Base-by-base conservation (phyloP, 768 basidiomycete species). In the Termitomyces sp. region DNA sequence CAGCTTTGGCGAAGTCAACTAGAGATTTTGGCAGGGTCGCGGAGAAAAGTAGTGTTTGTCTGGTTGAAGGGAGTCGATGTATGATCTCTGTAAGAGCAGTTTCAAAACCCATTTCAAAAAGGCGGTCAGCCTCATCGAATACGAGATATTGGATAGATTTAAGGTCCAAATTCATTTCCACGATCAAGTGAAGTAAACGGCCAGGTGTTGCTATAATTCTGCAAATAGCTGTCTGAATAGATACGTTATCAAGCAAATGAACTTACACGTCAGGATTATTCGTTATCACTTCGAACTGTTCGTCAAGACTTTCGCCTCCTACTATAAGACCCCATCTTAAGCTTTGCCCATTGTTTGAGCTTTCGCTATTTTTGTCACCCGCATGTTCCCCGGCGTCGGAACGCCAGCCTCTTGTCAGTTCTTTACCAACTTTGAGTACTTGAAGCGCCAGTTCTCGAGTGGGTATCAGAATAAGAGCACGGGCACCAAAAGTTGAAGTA, bases 21-120 rank as follows among this genome's bases (percentile, higher is more conserved):
- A 99, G 83, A 5, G 93, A 88, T 68, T 94, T 94, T 5, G 97
- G 97, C 4, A 99, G 79, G 0, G 97, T 99, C 1, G 97, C 97
- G 0, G 95, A 98, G 71, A 98, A 98, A 5, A 99, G 82, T 41
- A 98, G 81, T 2, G 94, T 96, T 72, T 98, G 97, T 33, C 97
- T 86, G 14, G 85, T 82, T 0, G 85, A 58, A 13, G 95, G 94
- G 52, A 99, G 84, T 33, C 94, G 92, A 64, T 88, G 82, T 14
- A 99, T 76, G 63, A 98, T 95, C 72, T 98, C 96, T 54, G 86
- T 88, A 36, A 99, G 80, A 51, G 95, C 90, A 2, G 87, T 85
- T 64, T 92, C 90, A 71, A 99, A 99, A 30, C 97, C 97, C 86
- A 98, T 92, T 69, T 99, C 97, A 71, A 99, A 99, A 11, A 99